These are phyloP conservation scores for Fusarium cyanostomum DNA, from an alignment of 2,329 filamentous ascomycete genomes.

Conservation along the genomic window DNA sequence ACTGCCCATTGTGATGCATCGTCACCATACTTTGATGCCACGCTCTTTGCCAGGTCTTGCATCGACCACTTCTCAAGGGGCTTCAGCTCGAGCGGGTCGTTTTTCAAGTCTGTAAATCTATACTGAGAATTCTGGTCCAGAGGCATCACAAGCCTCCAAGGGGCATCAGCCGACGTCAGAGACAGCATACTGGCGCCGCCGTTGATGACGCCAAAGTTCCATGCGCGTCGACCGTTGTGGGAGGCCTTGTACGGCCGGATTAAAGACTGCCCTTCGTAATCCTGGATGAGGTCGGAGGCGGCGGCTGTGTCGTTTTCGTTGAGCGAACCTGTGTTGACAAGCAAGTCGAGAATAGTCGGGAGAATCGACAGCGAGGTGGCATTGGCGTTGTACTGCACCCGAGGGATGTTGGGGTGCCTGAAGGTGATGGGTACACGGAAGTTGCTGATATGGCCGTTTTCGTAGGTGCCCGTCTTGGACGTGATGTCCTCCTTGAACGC, in stretches of 20 bases:
- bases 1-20: slow-evolving; percentile 43
- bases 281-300: slow-evolving; percentile 43
- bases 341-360: slow-evolving; percentile 49
- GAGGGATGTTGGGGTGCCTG: slow-evolving; percentile 47
- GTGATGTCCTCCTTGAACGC: slow-evolving; percentile 47
- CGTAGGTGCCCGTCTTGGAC: slow-evolving; percentile 46
- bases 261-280: slow-evolving; percentile 50
- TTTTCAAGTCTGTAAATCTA: slow-evolving; percentile 46
- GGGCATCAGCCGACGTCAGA: slow-evolving; percentile 46
- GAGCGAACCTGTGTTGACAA: slow-evolving; percentile 48
- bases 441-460: slow-evolving; percentile 47
- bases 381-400: slow-evolving; percentile 45
- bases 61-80: slow-evolving; percentile 44
- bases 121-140: slow-evolving; percentile 46
- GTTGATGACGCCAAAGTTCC: slow-evolving; percentile 50
- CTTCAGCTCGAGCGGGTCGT: slow-evolving; percentile 44
- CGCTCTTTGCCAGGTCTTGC: slow-evolving; percentile 27
- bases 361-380: slow-evolving; percentile 47
- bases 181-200: slow-evolving; percentile 47
- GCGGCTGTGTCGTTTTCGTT: slow-evolving; percentile 38
- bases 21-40: slow-evolving; percentile 32
- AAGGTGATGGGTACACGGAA: slow-evolving; percentile 48
- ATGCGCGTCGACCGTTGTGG: slow-evolving; percentile 42
- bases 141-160: slow-evolving; percentile 47
- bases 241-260: slow-evolving; percentile 42